Evolutionary conservation across 805 yeast species (phyloP), one percentile per base, ranked within the genome.

Genomic region (Priceomyces fermenticarens): DNA sequence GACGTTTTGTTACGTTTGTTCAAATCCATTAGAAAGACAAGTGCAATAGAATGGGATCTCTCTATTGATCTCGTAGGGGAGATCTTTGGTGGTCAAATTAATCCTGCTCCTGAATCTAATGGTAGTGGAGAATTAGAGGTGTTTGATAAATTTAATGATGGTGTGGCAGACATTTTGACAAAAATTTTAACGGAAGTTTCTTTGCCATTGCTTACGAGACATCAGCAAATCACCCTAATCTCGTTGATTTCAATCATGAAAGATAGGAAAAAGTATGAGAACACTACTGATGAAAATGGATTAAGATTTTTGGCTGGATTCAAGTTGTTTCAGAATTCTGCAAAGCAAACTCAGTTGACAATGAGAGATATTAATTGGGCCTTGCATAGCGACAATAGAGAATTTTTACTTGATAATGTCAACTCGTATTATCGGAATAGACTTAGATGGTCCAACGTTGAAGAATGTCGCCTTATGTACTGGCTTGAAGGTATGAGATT

Each of bases 341-440:
- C 68, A 29, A 64, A 65, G 63, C 88, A 82, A 53, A 55, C 64
- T 14, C 59, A 71, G 4, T 65, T 90, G 45, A 73, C 82, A 1
- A 83, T 85, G 80, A 72, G 98, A 53, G 97, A 91, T 61, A 75
- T 85, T 39, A 75, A 77, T 38, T 91, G 96, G 90, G 98, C 96
- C 0, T 63, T 86, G 16, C 95, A 88, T 60, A 83, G 93, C 41
- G 85, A 80, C 34, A 81, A 86, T 44, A 86, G 85, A 48, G 89
- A 84, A 39, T 55, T 87, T 25, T 56, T 91, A 13, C 60, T 84
- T 10, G 70, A 73, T 35, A 49, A 75, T 6, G 66, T 83, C 10
- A 67, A 71, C 38, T 58, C 70, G 37, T 58, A 78, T 34, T 66
- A 69, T 46, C 43, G 66, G 60, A 43, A 58, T 33, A 65, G 72